phyloP scores from a whole-genome alignment of 1,139 yeast species.

The Suhomyces coccinellae region DNA sequence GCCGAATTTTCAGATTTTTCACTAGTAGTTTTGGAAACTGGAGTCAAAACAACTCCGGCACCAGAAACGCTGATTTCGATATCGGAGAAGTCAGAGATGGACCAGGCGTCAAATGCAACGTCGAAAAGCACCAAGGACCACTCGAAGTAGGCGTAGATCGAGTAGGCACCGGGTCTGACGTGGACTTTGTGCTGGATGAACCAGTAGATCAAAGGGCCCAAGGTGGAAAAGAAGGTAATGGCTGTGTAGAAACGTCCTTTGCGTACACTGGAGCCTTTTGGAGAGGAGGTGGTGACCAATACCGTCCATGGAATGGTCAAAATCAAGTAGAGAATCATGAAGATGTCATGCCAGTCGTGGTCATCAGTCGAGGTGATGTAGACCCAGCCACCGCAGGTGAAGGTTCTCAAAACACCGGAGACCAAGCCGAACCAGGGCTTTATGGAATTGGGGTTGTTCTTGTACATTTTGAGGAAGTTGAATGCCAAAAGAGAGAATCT shows the following conservation, averaged over 20 bases:
- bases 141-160: constrained; percentile 90
- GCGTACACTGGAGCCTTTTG: constrained; percentile 48
- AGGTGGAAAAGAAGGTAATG: constrained; percentile 60
- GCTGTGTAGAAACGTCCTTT: constrained; percentile 57
- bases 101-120: constrained; percentile 79
- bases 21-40: background rate
- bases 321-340: constrained; percentile 87
- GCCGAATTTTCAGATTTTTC: constrained; percentile 1
- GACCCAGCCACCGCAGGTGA: constrained; percentile 98
- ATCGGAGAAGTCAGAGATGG: constrained; percentile 65
- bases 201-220: constrained; percentile 83
- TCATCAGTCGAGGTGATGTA: constrained; percentile 96
- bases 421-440: constrained; percentile 47
- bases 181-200: constrained; percentile 93
- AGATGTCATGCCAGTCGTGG: constrained; percentile 93
- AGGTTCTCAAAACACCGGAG: constrained; percentile 76
- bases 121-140: constrained; percentile 87
- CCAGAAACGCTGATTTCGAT: constrained; percentile 45
- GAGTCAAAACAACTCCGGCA: constrained; percentile 20
- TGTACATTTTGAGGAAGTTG: constrained; percentile 49
- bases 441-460: constrained; percentile 30
- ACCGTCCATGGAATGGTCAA: constrained; percentile 92
- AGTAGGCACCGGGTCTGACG: constrained; percentile 88
- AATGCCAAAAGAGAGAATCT: constrained; percentile 72
- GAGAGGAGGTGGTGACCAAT: constrained; percentile 56